phyloP scores from a whole-genome alignment of 208 protist species.

The Trypanosoma theileri region DNA sequence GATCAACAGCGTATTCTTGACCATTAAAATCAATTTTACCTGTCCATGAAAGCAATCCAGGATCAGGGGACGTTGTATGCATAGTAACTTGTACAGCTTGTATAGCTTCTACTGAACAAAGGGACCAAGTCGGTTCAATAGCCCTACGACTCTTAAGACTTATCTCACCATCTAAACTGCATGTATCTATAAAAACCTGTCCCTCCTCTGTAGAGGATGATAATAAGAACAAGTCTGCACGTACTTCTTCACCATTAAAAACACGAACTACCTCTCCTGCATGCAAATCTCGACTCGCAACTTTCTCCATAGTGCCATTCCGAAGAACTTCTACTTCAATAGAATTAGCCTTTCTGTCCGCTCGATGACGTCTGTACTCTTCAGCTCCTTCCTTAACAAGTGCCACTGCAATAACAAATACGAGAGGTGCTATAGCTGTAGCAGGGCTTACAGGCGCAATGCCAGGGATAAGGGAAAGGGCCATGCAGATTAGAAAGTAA shows the following conservation, averaged over 20 bases:
- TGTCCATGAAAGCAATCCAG: conserved; percentile 73
- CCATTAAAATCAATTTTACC: conserved; percentile 64
- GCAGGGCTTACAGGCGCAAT: conserved; percentile 89
- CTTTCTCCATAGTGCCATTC: conserved; percentile 39
- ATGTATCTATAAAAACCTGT: conserved; percentile 91
- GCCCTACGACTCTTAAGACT: conserved; percentile 83
- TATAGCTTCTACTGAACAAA: conserved; percentile 45
- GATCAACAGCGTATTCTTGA: conserved; percentile 49
- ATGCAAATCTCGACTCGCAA: conserved; percentile 66
- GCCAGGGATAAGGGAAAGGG: conserved; percentile 90
- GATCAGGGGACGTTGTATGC: conserved; percentile 65
- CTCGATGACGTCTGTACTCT: conserved; percentile 78
- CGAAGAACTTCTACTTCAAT: conserved; percentile 57
- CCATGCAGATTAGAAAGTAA: conserved; percentile 95
- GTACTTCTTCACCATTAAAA: conserved; percentile 78
- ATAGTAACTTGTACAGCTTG: conserved; percentile 30
- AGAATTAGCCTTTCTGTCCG: conserved; percentile 82
- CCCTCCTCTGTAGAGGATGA: conserved; percentile 69
- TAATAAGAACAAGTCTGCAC: conserved; percentile 87
- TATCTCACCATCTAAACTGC: conserved; percentile 91
- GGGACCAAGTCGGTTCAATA: conserved; percentile 57
- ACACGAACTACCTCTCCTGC: conserved; percentile 83
- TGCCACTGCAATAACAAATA: conserved; percentile 89
- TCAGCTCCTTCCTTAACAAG: conserved; percentile 91
- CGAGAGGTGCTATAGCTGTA: conserved; percentile 87